Percentiles rank a stretch among this genome's conserved stretches.
Evolutionary conservation across 345 rosid genomes (phyloP).

Genomic region (Trapa incisa): DNA sequence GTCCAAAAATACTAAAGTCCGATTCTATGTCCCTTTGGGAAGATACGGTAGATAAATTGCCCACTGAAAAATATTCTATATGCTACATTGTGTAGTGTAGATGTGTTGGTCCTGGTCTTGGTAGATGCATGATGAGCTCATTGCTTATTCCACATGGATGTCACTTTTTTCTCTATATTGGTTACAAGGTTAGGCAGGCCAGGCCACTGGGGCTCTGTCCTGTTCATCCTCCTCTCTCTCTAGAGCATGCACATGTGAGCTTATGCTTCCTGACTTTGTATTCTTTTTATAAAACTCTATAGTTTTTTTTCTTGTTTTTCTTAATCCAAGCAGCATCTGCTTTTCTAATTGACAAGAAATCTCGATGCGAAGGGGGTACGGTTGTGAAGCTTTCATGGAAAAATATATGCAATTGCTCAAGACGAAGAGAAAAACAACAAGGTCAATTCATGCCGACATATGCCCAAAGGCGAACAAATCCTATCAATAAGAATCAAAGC

Average conservation of each 20-base stretch:
- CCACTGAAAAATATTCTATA: not conserved
- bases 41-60: not conserved
- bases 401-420: not conserved
- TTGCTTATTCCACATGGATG: constrained; percentile 7
- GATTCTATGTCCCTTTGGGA: not conserved
- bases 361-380: not conserved
- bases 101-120: not conserved
- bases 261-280: not conserved
- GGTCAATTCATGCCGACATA: no score
- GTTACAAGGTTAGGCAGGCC: not conserved
- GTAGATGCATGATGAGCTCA: constrained; percentile 1
- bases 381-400: not conserved
- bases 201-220: no score
- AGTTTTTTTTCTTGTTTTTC: not conserved
- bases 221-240: not conserved
- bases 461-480: no score
- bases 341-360: constrained; percentile 3
- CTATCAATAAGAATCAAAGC: no score
- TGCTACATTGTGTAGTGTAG: not conserved
- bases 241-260: not conserved
- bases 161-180: not conserved
- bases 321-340: not conserved
- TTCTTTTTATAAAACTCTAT: not conserved
- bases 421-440: not conserved
- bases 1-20: not conserved